Evolutionary conservation across 73 alveolate species (phyloP).

Genomic region (Halteria grandinella): DNA sequence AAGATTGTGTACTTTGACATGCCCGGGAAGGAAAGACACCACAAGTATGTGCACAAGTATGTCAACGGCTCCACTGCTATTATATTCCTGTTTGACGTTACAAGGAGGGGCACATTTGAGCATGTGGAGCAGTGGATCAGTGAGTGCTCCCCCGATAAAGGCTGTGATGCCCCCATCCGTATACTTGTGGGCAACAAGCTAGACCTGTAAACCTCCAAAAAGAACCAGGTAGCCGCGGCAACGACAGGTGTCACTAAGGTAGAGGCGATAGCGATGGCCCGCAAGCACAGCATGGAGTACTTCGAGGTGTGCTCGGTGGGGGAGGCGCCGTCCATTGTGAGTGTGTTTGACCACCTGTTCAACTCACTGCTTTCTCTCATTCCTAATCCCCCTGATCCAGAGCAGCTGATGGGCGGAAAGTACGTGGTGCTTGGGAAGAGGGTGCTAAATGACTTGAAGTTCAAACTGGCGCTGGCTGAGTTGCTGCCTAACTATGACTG

Average conservation of each 20-base stretch:
- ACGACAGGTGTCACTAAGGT: slow-evolving; percentile 95
- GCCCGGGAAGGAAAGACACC: slow-evolving; percentile 98
- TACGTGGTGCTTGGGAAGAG: slow-evolving; percentile 93
- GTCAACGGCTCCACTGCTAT: slow-evolving; percentile 98
- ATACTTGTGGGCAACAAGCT: slow-evolving; percentile 93
- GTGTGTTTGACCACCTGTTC: slow-evolving; percentile 93
- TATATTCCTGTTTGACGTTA: slow-evolving; percentile 93
- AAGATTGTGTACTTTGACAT: slow-evolving; percentile 95
- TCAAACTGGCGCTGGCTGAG: slow-evolving; percentile 72
- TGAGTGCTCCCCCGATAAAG: slow-evolving; percentile 90
- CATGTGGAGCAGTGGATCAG: slow-evolving; percentile 94
- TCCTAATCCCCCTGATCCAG: slow-evolving; percentile 96
- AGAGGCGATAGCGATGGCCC: slow-evolving; percentile 96
- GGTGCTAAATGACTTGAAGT: slow-evolving; percentile 91
- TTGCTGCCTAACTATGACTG: slow-evolving; percentile 71
- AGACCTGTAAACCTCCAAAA: slow-evolving; percentile 91
- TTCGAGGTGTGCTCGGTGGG: slow-evolving; percentile 95
- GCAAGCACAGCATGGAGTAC: slow-evolving; percentile 96
- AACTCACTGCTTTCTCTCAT: slow-evolving; percentile 86
- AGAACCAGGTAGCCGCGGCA: slow-evolving; percentile 83
- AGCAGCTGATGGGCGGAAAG: slow-evolving; percentile 94
- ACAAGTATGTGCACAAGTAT: slow-evolving; percentile 89
- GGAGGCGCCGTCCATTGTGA: slow-evolving; percentile 85
- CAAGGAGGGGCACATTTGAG: slow-evolving; percentile 94
- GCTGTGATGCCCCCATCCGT: slow-evolving; percentile 94